Percentiles rank a stretch among this genome's conserved stretches.
phyloP scores from a whole-genome alignment of 257 asterid genomes.

The Ajuga chamaepitys region DNA sequence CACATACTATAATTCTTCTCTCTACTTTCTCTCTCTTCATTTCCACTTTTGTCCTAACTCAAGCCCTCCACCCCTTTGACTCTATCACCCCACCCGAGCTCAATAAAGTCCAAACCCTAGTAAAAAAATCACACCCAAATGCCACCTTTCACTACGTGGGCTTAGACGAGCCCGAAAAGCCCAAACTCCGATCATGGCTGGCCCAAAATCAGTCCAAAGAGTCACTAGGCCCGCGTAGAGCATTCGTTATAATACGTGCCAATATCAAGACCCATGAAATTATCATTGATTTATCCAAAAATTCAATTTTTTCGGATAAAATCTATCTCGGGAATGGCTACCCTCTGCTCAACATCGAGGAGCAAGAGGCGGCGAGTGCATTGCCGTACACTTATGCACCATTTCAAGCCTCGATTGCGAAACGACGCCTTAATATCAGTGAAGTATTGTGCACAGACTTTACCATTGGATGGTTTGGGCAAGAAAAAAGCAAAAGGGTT shows the following conservation, averaged over 20 bases:
- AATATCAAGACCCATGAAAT: slow-evolving; percentile 23
- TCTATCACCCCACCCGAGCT: slow-evolving; percentile 20
- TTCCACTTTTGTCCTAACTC: neutral
- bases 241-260: slow-evolving; percentile 21
- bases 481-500: slow-evolving; percentile 16
- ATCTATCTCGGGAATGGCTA: slow-evolving; percentile 34
- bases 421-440: slow-evolving; percentile 33
- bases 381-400: slow-evolving; percentile 23
- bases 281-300: slow-evolving; percentile 22
- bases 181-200: slow-evolving; percentile 12
- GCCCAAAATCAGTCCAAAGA: neutral
- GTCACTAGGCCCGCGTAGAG: slow-evolving; percentile 20
- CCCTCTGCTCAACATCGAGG: slow-evolving; percentile 26
- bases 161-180: slow-evolving; percentile 23
- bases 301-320: slow-evolving; percentile 18
- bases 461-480: slow-evolving; percentile 44
- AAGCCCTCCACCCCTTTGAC: slow-evolving; percentile 17
- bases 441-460: slow-evolving; percentile 27
- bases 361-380: slow-evolving; percentile 16
- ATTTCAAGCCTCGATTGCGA: slow-evolving; percentile 26
- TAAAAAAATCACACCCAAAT: slow-evolving; percentile 7
- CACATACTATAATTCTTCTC: neutral
- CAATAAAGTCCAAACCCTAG: slow-evolving; percentile 14
- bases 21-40: neutral
- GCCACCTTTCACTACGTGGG: slow-evolving; percentile 22